Conservation (phyloP, 1,139 yeast species). For the Pichia sp. region DNA sequence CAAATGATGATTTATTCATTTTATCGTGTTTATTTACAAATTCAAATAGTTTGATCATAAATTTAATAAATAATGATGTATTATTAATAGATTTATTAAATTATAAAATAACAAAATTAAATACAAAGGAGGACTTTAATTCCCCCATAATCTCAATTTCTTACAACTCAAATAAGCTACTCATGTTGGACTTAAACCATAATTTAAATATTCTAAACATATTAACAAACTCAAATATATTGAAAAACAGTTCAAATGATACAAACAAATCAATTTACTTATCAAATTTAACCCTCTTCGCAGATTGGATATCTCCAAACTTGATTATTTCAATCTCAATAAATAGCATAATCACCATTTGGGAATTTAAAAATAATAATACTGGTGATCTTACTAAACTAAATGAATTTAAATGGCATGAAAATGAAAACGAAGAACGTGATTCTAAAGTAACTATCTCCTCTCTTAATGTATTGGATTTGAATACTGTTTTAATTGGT, state of each 20-base stretch:
- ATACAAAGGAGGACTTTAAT: neutral
- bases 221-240: neutral
- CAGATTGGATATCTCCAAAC: slow-evolving; percentile 1
- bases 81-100: slow-evolving; percentile 6
- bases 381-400: neutral
- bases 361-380: slow-evolving; percentile 34
- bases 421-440: neutral
- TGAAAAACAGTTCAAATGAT: neutral
- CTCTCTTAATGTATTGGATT: neutral
- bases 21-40: slow-evolving; percentile 16
- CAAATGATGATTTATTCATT: slow-evolving; percentile 2
- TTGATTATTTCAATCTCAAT: slow-evolving; percentile 2
- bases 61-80: slow-evolving; percentile 18
- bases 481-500: slow-evolving; percentile 6
- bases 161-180: neutral
- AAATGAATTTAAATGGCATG: neutral
- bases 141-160: slow-evolving; percentile 4
- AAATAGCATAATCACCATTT: slow-evolving; percentile 33
- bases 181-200: slow-evolving; percentile 7
- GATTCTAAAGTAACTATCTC: neutral
- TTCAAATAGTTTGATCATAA: slow-evolving; percentile 16
- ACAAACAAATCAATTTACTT: neutral
- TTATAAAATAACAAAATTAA: neutral
- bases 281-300: slow-evolving; percentile 1
- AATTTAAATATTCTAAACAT: slow-evolving; percentile 1